Evolutionary conservation across 2,329 filamentous ascomycete genomes (phyloP).

Genomic region (Fusarium mundagurra): DNA sequence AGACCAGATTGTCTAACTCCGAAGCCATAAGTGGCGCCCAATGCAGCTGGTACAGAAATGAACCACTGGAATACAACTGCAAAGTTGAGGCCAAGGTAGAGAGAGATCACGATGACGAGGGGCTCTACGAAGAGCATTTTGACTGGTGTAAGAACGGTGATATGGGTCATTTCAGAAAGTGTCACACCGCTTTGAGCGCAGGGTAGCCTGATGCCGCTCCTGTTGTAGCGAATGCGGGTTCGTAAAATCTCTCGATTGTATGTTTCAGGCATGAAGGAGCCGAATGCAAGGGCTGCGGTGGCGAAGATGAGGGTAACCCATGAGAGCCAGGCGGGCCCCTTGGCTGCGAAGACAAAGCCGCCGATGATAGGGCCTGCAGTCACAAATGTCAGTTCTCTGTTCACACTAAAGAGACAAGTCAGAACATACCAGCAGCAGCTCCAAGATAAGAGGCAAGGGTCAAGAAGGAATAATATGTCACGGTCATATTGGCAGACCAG

Average conservation of each 20-base stretch:
- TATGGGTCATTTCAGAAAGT: not conserved
- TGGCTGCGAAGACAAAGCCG: not conserved
- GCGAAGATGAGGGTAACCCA: not conserved
- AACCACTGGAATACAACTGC: constrained; percentile 1
- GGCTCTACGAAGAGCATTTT: not conserved
- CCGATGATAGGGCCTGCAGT: not conserved
- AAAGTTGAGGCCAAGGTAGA: not conserved
- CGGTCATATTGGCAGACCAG: not conserved
- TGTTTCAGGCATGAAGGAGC: constrained; percentile 4
- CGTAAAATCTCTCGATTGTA: not conserved
- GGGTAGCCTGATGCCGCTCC: not conserved
- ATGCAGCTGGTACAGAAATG: not conserved
- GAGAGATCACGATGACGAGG: not conserved
- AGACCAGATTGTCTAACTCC: not conserved
- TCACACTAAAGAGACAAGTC: accelerated
- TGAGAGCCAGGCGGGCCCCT: not conserved
- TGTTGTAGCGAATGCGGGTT: constrained; percentile 3
- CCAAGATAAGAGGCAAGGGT: not conserved
- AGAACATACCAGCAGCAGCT: not conserved
- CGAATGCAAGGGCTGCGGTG: not conserved
- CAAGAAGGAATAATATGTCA: constrained; percentile 1
- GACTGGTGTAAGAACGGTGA: not conserved
- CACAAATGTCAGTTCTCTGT: not conserved
- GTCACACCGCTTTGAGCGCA: not conserved
- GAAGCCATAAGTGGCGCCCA: not conserved